Conservation (phyloP, 1,284 basidiomycete genomes). For the Malassezia furfur region DNA sequence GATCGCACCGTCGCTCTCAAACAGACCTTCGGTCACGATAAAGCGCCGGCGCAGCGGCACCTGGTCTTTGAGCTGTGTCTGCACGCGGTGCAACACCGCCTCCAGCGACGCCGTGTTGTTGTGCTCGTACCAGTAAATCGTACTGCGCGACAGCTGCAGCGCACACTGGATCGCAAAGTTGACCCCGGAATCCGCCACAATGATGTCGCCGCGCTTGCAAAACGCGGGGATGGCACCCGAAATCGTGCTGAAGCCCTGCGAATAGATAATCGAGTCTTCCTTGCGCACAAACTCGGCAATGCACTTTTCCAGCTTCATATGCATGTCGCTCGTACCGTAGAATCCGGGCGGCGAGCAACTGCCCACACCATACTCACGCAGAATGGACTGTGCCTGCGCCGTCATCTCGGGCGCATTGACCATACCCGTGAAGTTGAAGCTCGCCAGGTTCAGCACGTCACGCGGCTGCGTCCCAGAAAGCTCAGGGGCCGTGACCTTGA, state of each 20-base stretch:
- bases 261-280: slow-evolving; percentile 82
- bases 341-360: slow-evolving; percentile 95
- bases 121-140: slow-evolving; percentile 87
- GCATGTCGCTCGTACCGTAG: slow-evolving; percentile 92
- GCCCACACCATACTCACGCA: slow-evolving; percentile 87
- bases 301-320: slow-evolving; percentile 75
- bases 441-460: slow-evolving; percentile 75
- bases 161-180: slow-evolving; percentile 96
- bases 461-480: slow-evolving; percentile 57
- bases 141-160: slow-evolving; percentile 87
- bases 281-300: slow-evolving; percentile 83
- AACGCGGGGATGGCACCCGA: slow-evolving; percentile 94
- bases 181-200: slow-evolving; percentile 88
- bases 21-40: slow-evolving; percentile 94
- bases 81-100: slow-evolving; percentile 70
- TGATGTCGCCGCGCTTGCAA: slow-evolving; percentile 93
- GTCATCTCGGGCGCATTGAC: slow-evolving; percentile 80
- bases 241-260: slow-evolving; percentile 84
- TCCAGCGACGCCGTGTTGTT: slow-evolving; percentile 86
- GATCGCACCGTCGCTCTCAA: slow-evolving; percentile 87
- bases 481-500: slow-evolving; percentile 66
- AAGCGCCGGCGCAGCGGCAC: slow-evolving; percentile 78
- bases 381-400: slow-evolving; percentile 69
- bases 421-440: slow-evolving; percentile 85
- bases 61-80: slow-evolving; percentile 63